Conservation (phyloP, 2,329 filamentous ascomycete species). For the Verticillium nubilum region DNA sequence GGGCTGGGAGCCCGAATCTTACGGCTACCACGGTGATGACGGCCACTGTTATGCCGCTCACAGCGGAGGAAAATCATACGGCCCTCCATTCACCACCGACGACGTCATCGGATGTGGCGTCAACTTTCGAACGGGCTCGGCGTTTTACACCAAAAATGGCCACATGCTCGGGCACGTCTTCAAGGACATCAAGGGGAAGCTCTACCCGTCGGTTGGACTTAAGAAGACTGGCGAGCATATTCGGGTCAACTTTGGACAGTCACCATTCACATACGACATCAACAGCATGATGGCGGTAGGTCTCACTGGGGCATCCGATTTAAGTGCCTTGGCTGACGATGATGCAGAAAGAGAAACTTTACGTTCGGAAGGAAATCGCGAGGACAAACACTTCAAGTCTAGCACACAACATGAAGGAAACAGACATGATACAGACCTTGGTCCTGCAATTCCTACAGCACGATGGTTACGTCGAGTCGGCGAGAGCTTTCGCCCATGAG, state of each 20-base stretch:
- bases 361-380: constrained; percentile 55
- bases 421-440: constrained; percentile 73
- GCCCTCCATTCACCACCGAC: constrained; percentile 46
- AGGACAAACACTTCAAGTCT: constrained; percentile 53
- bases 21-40: constrained; percentile 66
- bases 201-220: constrained; percentile 64
- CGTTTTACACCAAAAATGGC: constrained; percentile 68
- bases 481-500: constrained; percentile 80
- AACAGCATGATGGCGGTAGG: constrained; percentile 75
- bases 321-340: constrained; percentile 3
- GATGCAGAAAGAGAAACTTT: constrained; percentile 25
- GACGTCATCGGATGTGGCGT: constrained; percentile 62
- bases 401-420: constrained; percentile 63
- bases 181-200: constrained; percentile 55
- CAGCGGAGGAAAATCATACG: constrained; percentile 52
- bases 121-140: constrained; percentile 57
- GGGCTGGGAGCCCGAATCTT: constrained; percentile 64
- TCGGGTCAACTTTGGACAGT: constrained; percentile 62
- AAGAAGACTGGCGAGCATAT: constrained; percentile 60
- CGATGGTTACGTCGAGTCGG: constrained; percentile 92
- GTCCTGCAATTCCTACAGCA: constrained; percentile 86
- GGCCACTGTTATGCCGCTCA: constrained; percentile 55
- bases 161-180: constrained; percentile 59
- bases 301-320: constrained; percentile 2
- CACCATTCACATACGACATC: constrained; percentile 86